Conservation (phyloP, 164 flowering plant genomes). For the Stephania cephalantha region DNA sequence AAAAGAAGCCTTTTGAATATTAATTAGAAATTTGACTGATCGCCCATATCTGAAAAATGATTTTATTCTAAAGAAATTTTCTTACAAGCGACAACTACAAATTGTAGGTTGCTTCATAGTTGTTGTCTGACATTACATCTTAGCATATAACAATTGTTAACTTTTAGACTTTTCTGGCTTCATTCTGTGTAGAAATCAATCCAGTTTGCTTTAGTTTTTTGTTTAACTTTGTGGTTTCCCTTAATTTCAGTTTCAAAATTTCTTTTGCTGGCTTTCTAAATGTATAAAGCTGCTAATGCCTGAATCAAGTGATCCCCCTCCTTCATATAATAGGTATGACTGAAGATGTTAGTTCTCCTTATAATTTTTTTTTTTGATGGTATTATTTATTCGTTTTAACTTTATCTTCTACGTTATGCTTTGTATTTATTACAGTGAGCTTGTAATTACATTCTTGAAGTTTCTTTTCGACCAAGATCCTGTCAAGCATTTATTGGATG, state of each 20-base stretch:
- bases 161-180: neutral
- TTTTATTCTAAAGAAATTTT: no score
- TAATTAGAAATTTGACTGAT: no score
- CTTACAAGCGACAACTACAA: no score
- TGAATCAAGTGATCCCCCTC: conserved; percentile 83
- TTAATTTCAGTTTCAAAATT: conserved; percentile 75
- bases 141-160: neutral
- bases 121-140: neutral
- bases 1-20: no score
- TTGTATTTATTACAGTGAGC: conserved; percentile 57
- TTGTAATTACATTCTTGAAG: conserved; percentile 79
- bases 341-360: conserved; percentile 8
- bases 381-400: conserved; percentile 10
- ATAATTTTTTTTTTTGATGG: conserved; percentile 1
- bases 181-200: neutral
- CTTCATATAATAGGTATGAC: conserved; percentile 63
- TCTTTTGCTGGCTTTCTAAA: conserved; percentile 85
- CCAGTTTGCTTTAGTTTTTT: neutral
- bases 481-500: conserved; percentile 61
- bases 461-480: conserved; percentile 92
- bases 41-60: no score
- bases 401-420: conserved; percentile 4
- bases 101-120: neutral
- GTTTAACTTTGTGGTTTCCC: neutral
- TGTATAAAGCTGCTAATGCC: conserved; percentile 75